A percentile compares a stretch with the other conserved stretches of the same genome.
These are phyloP conservation scores for Erodium maritimum DNA, from an alignment of 345 rosid species.

Conservation along the genomic window DNA sequence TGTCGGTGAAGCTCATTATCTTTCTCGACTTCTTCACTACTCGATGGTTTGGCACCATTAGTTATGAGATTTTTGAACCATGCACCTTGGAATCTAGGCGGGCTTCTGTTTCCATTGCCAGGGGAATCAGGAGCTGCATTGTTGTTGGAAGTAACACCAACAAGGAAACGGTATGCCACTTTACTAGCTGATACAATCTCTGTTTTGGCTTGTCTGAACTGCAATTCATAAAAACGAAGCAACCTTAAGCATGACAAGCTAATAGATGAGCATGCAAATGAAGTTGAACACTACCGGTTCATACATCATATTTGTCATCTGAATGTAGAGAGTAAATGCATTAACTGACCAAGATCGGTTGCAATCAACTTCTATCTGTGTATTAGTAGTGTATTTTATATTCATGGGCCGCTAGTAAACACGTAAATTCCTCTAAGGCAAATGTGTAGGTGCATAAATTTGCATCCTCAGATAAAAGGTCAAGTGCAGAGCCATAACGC, in stretches of 20 bases:
- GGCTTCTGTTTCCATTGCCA: slow-evolving; percentile 44
- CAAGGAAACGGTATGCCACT: slow-evolving; percentile 84
- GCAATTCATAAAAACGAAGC: slow-evolving; percentile 18
- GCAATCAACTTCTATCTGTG: too few species aligned
- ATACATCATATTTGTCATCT: too few species aligned
- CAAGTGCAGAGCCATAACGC: too few species aligned
- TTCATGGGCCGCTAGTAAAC: too few species aligned
- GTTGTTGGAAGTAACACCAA: slow-evolving; percentile 38
- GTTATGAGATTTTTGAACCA: slow-evolving; percentile 77
- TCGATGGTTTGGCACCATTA: slow-evolving; percentile 54
- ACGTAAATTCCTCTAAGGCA: too few species aligned
- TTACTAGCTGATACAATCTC: slow-evolving; percentile 93
- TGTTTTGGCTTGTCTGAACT: slow-evolving; percentile 92
- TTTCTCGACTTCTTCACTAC: slow-evolving; percentile 24
- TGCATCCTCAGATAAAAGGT: too few species aligned
- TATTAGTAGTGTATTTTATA: too few species aligned
- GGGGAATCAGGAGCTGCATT: slow-evolving; percentile 35
- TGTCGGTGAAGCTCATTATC: slow-evolving; percentile 21
- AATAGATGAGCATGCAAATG: not conserved
- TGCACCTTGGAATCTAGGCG: slow-evolving; percentile 46
- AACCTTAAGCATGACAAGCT: not conserved
- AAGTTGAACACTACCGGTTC: too few species aligned
- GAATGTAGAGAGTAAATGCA: too few species aligned
- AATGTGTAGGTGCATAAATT: too few species aligned
- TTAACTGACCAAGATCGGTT: too few species aligned